These are phyloP conservation scores for Xylariaceae sp. DNA, from an alignment of 2,329 filamentous ascomycete species.

Conservation along the genomic window DNA sequence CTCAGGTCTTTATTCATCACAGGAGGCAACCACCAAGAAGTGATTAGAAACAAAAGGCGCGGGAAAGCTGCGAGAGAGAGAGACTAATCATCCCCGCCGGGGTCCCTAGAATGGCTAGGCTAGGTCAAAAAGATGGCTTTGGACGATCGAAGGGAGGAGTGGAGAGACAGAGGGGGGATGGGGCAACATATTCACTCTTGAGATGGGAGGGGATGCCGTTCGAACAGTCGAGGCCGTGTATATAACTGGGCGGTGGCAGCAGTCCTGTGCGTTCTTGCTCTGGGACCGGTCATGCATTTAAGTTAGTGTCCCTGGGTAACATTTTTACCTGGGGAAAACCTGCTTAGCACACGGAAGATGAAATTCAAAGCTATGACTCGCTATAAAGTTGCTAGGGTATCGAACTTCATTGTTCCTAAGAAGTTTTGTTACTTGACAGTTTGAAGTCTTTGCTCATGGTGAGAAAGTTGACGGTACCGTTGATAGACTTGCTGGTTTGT, in stretches of 20 bases:
- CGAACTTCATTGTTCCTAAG: background rate
- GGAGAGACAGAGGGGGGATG: background rate
- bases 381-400: background rate
- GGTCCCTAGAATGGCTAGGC: background rate
- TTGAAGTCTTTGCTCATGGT: too few relatives aligned
- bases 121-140: background rate
- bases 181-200: constrained; percentile 8
- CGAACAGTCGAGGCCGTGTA: constrained; percentile 8
- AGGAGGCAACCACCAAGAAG: background rate
- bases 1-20: background rate
- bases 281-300: constrained; percentile 21
- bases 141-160: background rate
- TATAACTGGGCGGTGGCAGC: constrained; percentile 9
- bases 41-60: background rate
- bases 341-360: background rate
- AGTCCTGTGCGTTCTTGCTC: constrained; percentile 7
- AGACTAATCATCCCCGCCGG: background rate
- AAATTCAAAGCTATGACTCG: background rate
- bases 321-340: background rate
- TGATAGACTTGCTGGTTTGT: too few relatives aligned
- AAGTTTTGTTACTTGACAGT: too few relatives aligned
- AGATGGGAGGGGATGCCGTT: background rate
- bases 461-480: too few relatives aligned
- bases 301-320: constrained; percentile 19
- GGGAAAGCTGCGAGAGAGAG: constrained; percentile 3